phyloP scores from a whole-genome alignment of 2,329 filamentous ascomycete species.

The Metarhizium humberi region DNA sequence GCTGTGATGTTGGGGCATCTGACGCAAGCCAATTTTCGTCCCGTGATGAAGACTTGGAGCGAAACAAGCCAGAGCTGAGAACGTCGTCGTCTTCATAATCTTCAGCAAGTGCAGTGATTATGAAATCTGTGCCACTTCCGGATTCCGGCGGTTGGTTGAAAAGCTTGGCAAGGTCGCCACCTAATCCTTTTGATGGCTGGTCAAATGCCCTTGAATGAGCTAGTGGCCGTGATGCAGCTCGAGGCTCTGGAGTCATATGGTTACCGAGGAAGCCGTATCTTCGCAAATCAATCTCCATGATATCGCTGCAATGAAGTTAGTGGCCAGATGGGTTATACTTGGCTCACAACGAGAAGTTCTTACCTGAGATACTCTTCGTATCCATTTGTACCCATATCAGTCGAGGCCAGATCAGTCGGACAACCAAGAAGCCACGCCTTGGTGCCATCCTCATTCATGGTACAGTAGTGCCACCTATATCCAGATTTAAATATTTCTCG shows the following conservation, averaged over 20 bases:
- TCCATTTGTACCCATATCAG: slow-evolving; percentile 57
- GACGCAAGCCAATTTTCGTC: slow-evolving; percentile 50
- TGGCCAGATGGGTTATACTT: background rate
- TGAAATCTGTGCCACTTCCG: slow-evolving; percentile 82
- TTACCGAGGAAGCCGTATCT: slow-evolving; percentile 87
- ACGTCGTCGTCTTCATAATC: slow-evolving; percentile 62
- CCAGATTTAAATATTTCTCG: slow-evolving; percentile 84
- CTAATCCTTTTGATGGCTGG: slow-evolving; percentile 59
- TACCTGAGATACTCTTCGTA: slow-evolving; percentile 79
- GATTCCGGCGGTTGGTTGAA: slow-evolving; percentile 81
- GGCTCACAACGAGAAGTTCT: slow-evolving; percentile 3
- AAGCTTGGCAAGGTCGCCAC: slow-evolving; percentile 73
- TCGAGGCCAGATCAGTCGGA: slow-evolving; percentile 59
- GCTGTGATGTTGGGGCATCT: slow-evolving; percentile 59
- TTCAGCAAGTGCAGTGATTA: slow-evolving; percentile 80
- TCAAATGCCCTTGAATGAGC: slow-evolving; percentile 37
- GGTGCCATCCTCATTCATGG: slow-evolving; percentile 87
- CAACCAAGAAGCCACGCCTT: slow-evolving; percentile 97
- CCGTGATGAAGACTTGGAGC: slow-evolving; percentile 30
- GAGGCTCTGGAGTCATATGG: slow-evolving; percentile 50
- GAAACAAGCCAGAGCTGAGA: slow-evolving; percentile 40
- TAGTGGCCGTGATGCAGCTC: slow-evolving; percentile 38
- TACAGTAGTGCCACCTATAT: slow-evolving; percentile 98
- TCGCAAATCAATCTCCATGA: slow-evolving; percentile 86
- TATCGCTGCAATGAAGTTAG: slow-evolving; percentile 47